phyloP scores from a whole-genome alignment of 306 rosid genomes.

The Bauhinia variegata region DNA sequence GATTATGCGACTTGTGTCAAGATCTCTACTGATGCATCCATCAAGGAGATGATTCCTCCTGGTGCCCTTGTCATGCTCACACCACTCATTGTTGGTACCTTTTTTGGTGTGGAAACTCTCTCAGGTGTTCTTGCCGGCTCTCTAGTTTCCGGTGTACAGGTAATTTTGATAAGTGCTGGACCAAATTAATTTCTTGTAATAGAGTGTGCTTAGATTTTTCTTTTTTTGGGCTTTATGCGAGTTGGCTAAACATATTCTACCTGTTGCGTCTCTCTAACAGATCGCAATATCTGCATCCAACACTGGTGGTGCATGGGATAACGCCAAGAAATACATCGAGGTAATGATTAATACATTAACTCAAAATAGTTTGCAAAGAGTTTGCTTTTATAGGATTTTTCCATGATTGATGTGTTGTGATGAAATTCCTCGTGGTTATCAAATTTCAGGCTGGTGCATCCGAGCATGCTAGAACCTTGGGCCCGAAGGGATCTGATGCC shows the following conservation, averaged over 20 bases:
- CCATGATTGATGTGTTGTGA: too few relatives aligned
- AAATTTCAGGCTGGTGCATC: conserved; percentile 65
- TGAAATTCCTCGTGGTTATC: conserved; percentile 3
- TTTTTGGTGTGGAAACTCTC: conserved; percentile 76
- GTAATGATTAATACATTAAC: conserved; percentile 21
- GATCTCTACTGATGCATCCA: conserved; percentile 82
- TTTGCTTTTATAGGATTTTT: too few relatives aligned
- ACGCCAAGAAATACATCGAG: conserved; percentile 86
- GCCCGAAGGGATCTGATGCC: conserved; percentile 73
- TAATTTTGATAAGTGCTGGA: conserved; percentile 30
- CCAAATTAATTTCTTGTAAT: not conserved
- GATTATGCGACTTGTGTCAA: conserved; percentile 86
- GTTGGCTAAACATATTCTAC: conserved; percentile 28
- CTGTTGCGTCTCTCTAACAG: conserved; percentile 28
- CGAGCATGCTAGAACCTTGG: conserved; percentile 69
- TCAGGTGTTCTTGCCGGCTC: conserved; percentile 82
- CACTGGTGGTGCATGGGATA: conserved; percentile 84
- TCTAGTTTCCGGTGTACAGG: conserved; percentile 85
- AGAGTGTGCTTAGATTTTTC: not conserved
- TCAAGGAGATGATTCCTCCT: conserved; percentile 88
- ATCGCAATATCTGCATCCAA: conserved; percentile 76
- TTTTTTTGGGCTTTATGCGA: not conserved
- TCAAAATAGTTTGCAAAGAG: too few relatives aligned
- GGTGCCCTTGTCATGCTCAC: conserved; percentile 89
- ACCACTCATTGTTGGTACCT: conserved; percentile 74